phyloP scores from a whole-genome alignment of 2,329 filamentous ascomycete species.

The Pyrenochaeta sp. region DNA sequence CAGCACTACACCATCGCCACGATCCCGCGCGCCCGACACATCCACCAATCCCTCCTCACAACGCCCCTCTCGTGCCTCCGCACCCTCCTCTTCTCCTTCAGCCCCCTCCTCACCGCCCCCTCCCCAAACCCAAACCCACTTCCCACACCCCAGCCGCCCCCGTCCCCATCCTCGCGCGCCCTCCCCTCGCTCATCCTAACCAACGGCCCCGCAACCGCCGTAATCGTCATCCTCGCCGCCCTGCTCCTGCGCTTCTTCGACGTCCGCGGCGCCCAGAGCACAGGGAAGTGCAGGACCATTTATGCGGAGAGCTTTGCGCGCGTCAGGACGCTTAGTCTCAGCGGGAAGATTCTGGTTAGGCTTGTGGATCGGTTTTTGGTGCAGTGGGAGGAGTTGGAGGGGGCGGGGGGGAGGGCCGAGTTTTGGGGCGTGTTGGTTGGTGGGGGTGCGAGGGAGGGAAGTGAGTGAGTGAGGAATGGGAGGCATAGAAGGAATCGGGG shows the following conservation, averaged over 20 bases:
- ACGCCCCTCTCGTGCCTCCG: conserved; percentile 72
- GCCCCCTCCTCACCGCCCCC: conserved; percentile 57
- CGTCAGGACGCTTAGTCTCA: conserved; percentile 81
- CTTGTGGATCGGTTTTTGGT: conserved; percentile 82
- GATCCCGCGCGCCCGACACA: conserved; percentile 77
- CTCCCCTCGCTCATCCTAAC: conserved; percentile 81
- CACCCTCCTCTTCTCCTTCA: conserved; percentile 70
- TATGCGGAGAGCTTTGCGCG: conserved; percentile 95
- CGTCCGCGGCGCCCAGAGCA: conserved; percentile 42
- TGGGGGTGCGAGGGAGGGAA: too few species aligned
- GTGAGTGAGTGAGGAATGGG: too few species aligned
- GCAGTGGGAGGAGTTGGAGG: conserved; percentile 74
- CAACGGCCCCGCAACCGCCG: conserved; percentile 88
- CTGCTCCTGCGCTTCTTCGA: conserved; percentile 63
- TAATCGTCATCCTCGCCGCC: conserved; percentile 72
- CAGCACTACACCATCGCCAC: conserved; percentile 67
- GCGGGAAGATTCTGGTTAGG: conserved; percentile 75
- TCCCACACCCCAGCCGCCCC: conserved; percentile 16
- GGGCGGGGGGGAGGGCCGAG: conserved; percentile 49
- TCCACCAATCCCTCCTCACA: conserved; percentile 81
- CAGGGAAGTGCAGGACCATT: conserved; percentile 71
- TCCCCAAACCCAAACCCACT: conserved; percentile 16
- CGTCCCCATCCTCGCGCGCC: conserved; percentile 65
- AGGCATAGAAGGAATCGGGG: not conserved
- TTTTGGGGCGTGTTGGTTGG: conserved; percentile 54